Percentiles rank a stretch among this genome's conserved stretches.
These are phyloP conservation scores for Cercospora sp. DNA, from an alignment of 2,329 filamentous ascomycete genomes.

Conservation along the genomic window DNA sequence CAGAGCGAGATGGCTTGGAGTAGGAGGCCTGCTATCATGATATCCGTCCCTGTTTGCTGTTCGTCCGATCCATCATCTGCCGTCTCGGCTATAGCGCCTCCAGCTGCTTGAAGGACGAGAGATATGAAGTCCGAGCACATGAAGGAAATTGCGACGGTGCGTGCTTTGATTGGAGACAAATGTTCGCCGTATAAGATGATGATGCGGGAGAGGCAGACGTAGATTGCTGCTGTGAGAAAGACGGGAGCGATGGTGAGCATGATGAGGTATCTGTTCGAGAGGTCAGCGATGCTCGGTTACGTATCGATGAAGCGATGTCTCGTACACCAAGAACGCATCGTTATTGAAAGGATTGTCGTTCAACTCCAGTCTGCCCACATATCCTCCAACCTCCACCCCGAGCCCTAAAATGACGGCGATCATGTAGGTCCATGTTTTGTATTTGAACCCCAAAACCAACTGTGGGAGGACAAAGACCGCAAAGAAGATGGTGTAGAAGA, in stretches of 20 bases:
- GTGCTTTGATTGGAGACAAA: slow-evolving; percentile 26
- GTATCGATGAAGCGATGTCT: slow-evolving; percentile 28
- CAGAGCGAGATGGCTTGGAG: slow-evolving; percentile 56
- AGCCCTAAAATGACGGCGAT: slow-evolving; percentile 51
- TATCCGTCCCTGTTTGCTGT: slow-evolving; percentile 51
- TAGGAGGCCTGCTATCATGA: slow-evolving; percentile 59
- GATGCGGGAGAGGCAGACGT: slow-evolving; percentile 59
- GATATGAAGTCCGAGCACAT: slow-evolving; percentile 58
- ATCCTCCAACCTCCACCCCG: slow-evolving; percentile 56
- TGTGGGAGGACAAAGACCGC: slow-evolving; percentile 52
- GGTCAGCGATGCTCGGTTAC: background rate
- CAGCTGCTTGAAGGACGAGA: slow-evolving; percentile 57
- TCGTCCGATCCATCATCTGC: slow-evolving; percentile 42
- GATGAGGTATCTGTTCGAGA: slow-evolving; percentile 53
- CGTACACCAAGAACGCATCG: slow-evolving; percentile 52
- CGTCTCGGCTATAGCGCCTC: slow-evolving; percentile 59
- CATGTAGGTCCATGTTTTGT: slow-evolving; percentile 58
- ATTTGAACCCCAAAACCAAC: slow-evolving; percentile 51
- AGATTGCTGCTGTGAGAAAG: slow-evolving; percentile 58
- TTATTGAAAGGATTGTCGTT: slow-evolving; percentile 54
- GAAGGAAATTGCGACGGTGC: slow-evolving; percentile 55
- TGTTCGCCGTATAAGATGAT: slow-evolving; percentile 55
- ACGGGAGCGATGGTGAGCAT: slow-evolving; percentile 59
- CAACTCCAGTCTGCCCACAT: slow-evolving; percentile 56
- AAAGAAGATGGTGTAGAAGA: slow-evolving; percentile 56